Conservation (phyloP, 768 basidiomycete species). For the Mycena chlorophos region DNA sequence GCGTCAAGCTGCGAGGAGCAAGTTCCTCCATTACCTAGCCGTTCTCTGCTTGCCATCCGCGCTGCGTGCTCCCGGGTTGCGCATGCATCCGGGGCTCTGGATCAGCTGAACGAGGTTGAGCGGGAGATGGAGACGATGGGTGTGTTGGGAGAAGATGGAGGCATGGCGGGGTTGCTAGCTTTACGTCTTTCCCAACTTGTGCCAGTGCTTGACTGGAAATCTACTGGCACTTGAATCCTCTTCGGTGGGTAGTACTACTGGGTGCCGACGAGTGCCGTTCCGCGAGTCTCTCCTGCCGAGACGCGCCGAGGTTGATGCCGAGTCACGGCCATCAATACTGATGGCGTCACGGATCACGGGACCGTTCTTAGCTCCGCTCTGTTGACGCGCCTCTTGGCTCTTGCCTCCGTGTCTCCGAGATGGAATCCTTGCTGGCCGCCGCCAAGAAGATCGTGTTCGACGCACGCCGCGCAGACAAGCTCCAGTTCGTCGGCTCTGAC, state of each 20-base stretch:
- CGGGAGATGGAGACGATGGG: slow-evolving; percentile 21
- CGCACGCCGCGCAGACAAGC: not conserved
- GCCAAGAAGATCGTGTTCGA: slow-evolving; percentile 3
- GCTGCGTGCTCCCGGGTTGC: slow-evolving; percentile 26
- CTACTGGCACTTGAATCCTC: too few relatives aligned
- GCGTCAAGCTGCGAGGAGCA: slow-evolving; percentile 4
- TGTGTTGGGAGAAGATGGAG: slow-evolving; percentile 19
- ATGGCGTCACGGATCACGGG: too few relatives aligned
- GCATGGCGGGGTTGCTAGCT: slow-evolving; percentile 12
- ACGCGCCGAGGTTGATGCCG: too few relatives aligned
- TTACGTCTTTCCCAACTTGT: slow-evolving; percentile 6
- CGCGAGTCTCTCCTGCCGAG: too few relatives aligned
- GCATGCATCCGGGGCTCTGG: slow-evolving; percentile 25
- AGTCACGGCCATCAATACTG: too few relatives aligned
- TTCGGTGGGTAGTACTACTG: too few relatives aligned
- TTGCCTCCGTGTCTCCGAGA: not conserved
- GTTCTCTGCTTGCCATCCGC: slow-evolving; percentile 23
- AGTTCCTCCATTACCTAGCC: slow-evolving; percentile 18
- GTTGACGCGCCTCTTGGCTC: not conserved
- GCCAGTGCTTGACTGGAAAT: too few relatives aligned
- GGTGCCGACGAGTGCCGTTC: too few relatives aligned
- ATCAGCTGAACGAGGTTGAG: slow-evolving; percentile 18
- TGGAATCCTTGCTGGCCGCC: slow-evolving; percentile 1
- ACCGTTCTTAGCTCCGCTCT: not conserved
- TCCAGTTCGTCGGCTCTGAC: not conserved